Conservation (phyloP, 169 alveolate genomes). For the Plasmodium vivax region DNA sequence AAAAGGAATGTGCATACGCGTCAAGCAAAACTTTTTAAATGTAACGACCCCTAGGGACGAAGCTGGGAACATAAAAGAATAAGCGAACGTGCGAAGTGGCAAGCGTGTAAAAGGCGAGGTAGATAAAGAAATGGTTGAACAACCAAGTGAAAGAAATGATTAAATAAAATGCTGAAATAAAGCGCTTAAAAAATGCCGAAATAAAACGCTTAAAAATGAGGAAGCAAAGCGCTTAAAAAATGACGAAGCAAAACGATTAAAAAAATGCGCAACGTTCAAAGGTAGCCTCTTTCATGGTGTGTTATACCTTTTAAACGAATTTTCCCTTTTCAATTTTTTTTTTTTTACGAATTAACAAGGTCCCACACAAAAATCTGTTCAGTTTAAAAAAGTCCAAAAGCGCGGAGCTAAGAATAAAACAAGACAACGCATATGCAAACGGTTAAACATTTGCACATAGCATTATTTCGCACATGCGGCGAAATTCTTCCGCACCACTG, state of each 20-base stretch:
- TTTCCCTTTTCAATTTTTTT: background rate
- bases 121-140: background rate
- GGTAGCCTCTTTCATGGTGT: background rate
- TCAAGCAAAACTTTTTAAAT: background rate
- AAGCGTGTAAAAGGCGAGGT: background rate
- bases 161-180: background rate
- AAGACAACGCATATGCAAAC: background rate
- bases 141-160: background rate
- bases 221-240: background rate
- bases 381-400: background rate
- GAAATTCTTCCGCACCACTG: background rate
- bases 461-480: background rate
- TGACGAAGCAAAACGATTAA: background rate
- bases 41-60: background rate
- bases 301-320: background rate
- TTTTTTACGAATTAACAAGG: background rate
- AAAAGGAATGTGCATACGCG: background rate
- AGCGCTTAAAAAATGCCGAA: background rate
- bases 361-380: background rate
- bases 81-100: background rate
- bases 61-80: background rate
- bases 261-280: background rate
- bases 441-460: background rate
- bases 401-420: slow-evolving; percentile 5
- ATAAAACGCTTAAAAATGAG: background rate